Base-by-base conservation (phyloP, 805 yeast genomes). In the Naumovozyma baii region DNA sequence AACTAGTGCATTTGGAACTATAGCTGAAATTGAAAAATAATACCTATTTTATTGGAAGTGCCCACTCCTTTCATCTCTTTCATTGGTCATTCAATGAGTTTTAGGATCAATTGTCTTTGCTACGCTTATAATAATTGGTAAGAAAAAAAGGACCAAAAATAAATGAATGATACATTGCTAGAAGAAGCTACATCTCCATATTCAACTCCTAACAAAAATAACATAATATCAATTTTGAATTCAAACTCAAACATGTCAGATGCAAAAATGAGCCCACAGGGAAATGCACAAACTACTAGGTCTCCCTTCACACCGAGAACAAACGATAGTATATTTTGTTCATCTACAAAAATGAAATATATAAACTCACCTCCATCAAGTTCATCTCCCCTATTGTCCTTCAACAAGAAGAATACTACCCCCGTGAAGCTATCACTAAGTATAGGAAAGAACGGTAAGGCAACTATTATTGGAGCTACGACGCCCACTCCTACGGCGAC, bases 371-470 rank as follows among this genome's bases (percentile, higher is more conserved):
- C 54, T 25, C 46, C 57, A 34, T 8, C 44, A 39, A 5, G 30
- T 31, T 15, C 38, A 32, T 35, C 42, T 3, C 41, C 46, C 2
- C 37, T 33, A n/a, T 34, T 40, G 2, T 31, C 39, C 7, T 18
- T 34, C 14, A 35, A 34, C 20, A 32, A 18, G 14, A 20, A 20
- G 8, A 20, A 13, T n/a, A 29, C 16, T 26, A 38, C 39, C 13
- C 45, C 48, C 7, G 13, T 45, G n/a, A 57, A 51, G 29, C 47
- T 60, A 15, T 49, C 57, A 3, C 43, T 60, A 26, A 53, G 52
- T 19, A 46, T 60, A 18, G 61, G 59, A 13, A 45, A 54, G 16
- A 51, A 58, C 36, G 64, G 64, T n/a, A 60, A 56, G 33, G 65
- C 65, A 5, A 39, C 53, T 3, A 58, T 60, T 36, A 48, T 50